A percentile compares a stretch with the other conserved stretches of the same genome.
These are phyloP conservation scores for Diaporthe longicolla DNA, from an alignment of 2,329 filamentous ascomycete genomes.

Conservation along the genomic window DNA sequence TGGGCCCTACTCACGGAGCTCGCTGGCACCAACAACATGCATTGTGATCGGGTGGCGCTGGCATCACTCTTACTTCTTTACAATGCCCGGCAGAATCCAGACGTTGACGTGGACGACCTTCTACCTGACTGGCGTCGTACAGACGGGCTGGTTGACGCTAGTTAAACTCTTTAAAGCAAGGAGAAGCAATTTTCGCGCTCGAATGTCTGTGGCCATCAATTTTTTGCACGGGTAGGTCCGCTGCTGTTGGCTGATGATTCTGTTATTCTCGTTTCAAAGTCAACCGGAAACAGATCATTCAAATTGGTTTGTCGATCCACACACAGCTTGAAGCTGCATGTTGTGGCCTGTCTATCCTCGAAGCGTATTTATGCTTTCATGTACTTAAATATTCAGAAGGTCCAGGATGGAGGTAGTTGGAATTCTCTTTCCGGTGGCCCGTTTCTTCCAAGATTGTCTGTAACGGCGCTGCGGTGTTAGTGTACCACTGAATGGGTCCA, in stretches of 20 bases:
- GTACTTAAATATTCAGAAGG: too few species aligned
- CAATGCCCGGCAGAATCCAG: constrained; percentile 15
- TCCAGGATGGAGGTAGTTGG: not conserved
- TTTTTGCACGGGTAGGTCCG: not conserved
- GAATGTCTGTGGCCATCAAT: not conserved
- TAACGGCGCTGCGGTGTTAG: not conserved
- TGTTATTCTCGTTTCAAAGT: not conserved
- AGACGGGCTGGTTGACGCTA: not conserved
- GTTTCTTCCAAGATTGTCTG: not conserved
- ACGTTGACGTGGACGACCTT: constrained; percentile 13
- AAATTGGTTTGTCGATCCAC: not conserved
- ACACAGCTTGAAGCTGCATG: not conserved
- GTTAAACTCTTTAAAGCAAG: not conserved
- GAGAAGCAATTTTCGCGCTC: not conserved
- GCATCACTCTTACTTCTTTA: constrained; percentile 4
- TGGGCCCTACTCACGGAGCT: constrained; percentile 20
- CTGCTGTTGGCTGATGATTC: not conserved
- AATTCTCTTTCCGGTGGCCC: not conserved
- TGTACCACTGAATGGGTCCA: not conserved
- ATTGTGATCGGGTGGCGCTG: constrained; percentile 8
- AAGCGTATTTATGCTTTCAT: not conserved
- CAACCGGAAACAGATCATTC: not conserved
- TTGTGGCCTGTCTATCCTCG: not conserved
- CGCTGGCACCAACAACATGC: constrained; percentile 25
- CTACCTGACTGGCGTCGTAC: constrained; percentile 15